Evolutionary conservation across 2,329 filamentous ascomycete genomes (phyloP), one percentile per base, ranked within the genome.

Genomic region (Lachnellula arida): DNA sequence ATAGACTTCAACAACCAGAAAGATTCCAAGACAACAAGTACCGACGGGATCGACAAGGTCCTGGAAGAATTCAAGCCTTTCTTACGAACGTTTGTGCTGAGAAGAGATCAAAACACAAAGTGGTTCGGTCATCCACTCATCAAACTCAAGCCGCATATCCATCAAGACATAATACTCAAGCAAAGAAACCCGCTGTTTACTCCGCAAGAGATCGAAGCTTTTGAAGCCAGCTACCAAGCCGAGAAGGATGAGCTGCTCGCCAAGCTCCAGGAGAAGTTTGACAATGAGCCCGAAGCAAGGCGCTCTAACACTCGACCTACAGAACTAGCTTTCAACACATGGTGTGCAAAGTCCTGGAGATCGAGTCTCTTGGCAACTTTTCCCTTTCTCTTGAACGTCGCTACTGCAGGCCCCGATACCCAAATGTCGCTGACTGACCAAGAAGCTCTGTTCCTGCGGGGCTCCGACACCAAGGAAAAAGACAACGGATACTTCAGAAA

Each of bases 121-220:
- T 62, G 60, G 60, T 60, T 60, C 35, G 56, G 58, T 15, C 55
- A 51, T 11, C 53, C 55, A 5, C 49, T 62, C 3, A 52, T 60
- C 42, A 50, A 53, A 15, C 49, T 62, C 9, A 58, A 54, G 34
- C 55, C 53, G 1, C 55, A 58, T 25, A 25, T 51, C n/a, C 60
- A 60, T 22, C 43, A 49, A 34, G 60, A 62, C 32, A 34, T 62
- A 3, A n/a, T 49, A 11, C 43, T 62, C 8, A 22, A 49, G n/a
- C 55, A 56, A 11, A 55, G 53, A 3, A n/a, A 40, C 3, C 37
- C 37, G 7, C 5, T 40, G 15, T 40, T n/a, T 17, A 40, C 37
- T 9, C 37, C 37, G 2, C 37, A 40, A n/a, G 15, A 40, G 6
- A 40, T 40, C 37, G n/a, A 15, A 15, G 37, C 14, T 2, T 40